Percentiles rank a stretch among this genome's conserved stretches.
Conservation (phyloP, 78 protist species). For the Cavenderia fasciculata region DNA sequence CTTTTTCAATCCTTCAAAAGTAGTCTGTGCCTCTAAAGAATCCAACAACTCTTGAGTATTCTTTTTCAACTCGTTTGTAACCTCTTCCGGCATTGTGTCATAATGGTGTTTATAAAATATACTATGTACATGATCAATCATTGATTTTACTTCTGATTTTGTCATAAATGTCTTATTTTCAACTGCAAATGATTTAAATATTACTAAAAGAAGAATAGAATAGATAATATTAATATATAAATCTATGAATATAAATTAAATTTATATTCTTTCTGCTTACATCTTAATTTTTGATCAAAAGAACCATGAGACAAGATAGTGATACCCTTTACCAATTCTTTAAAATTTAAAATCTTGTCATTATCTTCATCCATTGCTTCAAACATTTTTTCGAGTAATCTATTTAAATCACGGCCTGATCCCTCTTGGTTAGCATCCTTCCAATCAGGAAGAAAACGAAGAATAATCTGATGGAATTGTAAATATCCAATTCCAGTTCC, state of each 20-base stretch:
- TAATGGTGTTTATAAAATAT: background rate
- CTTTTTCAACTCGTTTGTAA: background rate
- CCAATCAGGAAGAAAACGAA: constrained; percentile 69
- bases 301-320: constrained; percentile 54
- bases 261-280: background rate
- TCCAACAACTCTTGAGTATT: background rate
- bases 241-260: background rate
- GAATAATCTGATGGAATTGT: constrained; percentile 60
- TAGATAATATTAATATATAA: background rate
- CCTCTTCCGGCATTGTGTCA: background rate
- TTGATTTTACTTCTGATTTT: background rate
- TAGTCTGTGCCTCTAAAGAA: background rate
- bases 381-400: constrained; percentile 31
- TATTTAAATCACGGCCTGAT: background rate
- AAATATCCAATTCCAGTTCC: constrained; percentile 65
- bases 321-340: constrained; percentile 42
- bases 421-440: background rate
- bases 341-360: constrained; percentile 64
- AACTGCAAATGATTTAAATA: constrained; percentile 65
- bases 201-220: background rate
- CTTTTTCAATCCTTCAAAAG: constrained; percentile 44
- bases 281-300: constrained; percentile 55
- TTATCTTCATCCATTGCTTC: constrained; percentile 54
- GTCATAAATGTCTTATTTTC: background rate
- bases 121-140: background rate